Percentiles rank a stretch among this genome's conserved stretches.
These are phyloP conservation scores for Nicotiana tabacum DNA, from an alignment of 257 asterid genomes.

Conservation along the genomic window DNA sequence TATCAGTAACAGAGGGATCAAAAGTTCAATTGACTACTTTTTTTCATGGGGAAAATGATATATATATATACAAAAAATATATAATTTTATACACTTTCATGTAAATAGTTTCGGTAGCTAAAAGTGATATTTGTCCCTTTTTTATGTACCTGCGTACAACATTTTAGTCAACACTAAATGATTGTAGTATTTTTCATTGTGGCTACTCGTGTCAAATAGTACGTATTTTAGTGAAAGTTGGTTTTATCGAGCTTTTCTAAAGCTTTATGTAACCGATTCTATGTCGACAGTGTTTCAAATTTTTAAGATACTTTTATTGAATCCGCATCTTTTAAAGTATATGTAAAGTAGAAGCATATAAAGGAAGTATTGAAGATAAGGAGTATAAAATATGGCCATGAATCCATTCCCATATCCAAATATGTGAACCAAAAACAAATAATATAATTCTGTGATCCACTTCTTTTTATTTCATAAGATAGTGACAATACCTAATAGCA, in stretches of 20 bases:
- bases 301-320: background rate
- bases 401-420: background rate
- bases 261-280: no score
- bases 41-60: no score
- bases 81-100: no score
- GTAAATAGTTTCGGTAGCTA: no score
- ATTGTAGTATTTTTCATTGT: no score
- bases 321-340: background rate
- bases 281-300: no score
- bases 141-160: no score
- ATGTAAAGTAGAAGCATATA: background rate
- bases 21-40: no score
- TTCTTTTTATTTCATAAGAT: background rate
- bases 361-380: background rate
- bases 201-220: background rate
- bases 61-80: no score
- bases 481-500: background rate
- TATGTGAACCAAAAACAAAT: slow-evolving; percentile 7
- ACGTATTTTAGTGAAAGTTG: background rate
- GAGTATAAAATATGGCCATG: background rate
- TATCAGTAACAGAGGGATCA: no score
- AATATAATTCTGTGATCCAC: background rate
- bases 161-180: background rate
- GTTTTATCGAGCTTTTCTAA: background rate
- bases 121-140: no score